Evolutionary conservation across 768 basidiomycete genomes (phyloP).

Genomic region (Thelephora ganbajun): DNA sequence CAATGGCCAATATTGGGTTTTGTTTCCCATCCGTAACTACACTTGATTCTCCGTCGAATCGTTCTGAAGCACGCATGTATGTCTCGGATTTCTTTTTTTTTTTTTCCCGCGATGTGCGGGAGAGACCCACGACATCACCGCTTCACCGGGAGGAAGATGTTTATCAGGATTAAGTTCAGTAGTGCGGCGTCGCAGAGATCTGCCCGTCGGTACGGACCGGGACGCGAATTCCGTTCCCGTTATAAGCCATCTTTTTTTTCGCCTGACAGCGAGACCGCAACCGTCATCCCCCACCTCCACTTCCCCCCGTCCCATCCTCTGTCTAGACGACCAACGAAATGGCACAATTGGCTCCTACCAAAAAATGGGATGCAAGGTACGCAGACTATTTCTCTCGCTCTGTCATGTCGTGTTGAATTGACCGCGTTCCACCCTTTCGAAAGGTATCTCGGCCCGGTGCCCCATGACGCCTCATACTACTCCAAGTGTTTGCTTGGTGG

Average conservation of each 20-base stretch:
- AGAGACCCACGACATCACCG: too few species aligned
- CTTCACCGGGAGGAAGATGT: too few species aligned
- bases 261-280: neutral
- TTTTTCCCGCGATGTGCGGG: too few species aligned
- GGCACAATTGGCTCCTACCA: slow-evolving; percentile 34
- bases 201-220: too few species aligned
- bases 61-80: too few species aligned
- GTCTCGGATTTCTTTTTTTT: too few species aligned
- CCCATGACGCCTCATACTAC: slow-evolving; percentile 66
- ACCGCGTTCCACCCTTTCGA: neutral
- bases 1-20: too few species aligned
- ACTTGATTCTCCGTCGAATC: too few species aligned
- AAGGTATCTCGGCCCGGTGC: slow-evolving; percentile 58
- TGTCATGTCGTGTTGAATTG: slow-evolving; percentile 3
- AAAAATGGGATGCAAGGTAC: slow-evolving; percentile 70
- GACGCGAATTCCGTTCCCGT: too few species aligned
- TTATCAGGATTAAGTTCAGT: too few species aligned
- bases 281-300: neutral
- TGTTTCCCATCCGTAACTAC: too few species aligned
- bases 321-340: slow-evolving; percentile 19
- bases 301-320: neutral
- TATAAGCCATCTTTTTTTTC: neutral
- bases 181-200: too few species aligned
- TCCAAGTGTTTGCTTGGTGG: slow-evolving; percentile 82
- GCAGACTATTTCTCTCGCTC: slow-evolving; percentile 1